Conservation (phyloP, 495 filamentous ascomycete species). For the Penicillium silybi region DNA sequence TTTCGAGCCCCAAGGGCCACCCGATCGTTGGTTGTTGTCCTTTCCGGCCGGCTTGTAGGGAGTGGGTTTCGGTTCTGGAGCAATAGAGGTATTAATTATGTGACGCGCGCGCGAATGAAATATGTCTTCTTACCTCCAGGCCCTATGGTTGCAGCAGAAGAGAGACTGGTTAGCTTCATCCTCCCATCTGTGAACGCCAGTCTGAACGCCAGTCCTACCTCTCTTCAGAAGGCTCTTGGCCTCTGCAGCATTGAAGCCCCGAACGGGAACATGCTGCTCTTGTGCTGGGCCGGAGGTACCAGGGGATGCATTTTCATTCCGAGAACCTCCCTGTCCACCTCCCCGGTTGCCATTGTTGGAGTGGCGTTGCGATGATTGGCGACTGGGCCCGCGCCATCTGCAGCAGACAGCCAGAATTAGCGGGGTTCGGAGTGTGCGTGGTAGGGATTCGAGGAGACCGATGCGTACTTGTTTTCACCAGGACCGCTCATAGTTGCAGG, state of each 20-base stretch:
- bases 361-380: constrained; percentile 39
- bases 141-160: constrained; percentile 14
- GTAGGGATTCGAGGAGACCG: neutral
- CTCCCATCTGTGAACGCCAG: neutral
- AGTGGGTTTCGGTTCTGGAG: constrained; percentile 30
- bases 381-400: constrained; percentile 45
- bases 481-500: constrained; percentile 32
- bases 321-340: constrained; percentile 30
- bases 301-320: constrained; percentile 31
- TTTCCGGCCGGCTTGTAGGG: constrained; percentile 41
- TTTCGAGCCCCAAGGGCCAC: constrained; percentile 49
- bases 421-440: neutral
- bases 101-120: neutral
- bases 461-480: constrained; percentile 34
- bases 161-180: neutral
- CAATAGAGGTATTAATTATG: neutral
- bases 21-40: constrained; percentile 36
- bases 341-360: constrained; percentile 28
- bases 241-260: constrained; percentile 46
- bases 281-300: constrained; percentile 23
- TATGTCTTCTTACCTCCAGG: constrained; percentile 23
- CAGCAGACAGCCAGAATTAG: constrained; percentile 7
- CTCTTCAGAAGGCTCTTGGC: constrained; percentile 39
- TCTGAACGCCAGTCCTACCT: constrained; percentile 23
- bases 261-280: constrained; percentile 44